Evolutionary conservation across 257 asterid species (phyloP).

Genomic region (Ehretia macrophylla): DNA sequence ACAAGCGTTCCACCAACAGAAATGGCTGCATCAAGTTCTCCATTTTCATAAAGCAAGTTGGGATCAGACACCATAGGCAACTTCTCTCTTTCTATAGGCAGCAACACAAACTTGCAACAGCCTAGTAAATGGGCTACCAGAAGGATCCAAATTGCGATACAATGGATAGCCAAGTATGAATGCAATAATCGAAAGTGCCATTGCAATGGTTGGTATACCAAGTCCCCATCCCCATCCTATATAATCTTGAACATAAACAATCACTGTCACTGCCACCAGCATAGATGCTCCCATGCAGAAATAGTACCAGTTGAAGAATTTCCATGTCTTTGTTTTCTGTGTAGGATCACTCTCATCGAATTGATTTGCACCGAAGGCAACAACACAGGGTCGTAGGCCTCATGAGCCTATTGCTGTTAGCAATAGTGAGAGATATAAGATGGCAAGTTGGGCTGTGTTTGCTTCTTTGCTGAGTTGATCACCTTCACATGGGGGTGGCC

Average conservation of each 20-base stretch:
- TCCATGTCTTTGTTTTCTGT: conserved; percentile 63
- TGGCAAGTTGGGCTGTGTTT: conserved; percentile 46
- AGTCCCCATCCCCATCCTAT: conserved; percentile 94
- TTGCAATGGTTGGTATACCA: conserved; percentile 66
- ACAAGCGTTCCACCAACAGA: conserved; percentile 57
- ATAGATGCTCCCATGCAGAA: conserved; percentile 83
- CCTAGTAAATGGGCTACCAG: conserved; percentile 95
- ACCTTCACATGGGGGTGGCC: conserved; percentile 59
- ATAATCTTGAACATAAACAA: conserved; percentile 74
- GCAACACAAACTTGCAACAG: conserved; percentile 75
- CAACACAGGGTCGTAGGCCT: conserved; percentile 79
- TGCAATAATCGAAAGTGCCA: conserved; percentile 58
- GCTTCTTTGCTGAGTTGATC: conserved; percentile 46
- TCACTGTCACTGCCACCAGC: conserved; percentile 69
- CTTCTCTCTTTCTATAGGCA: conserved; percentile 66
- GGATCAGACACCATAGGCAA: conserved; percentile 33
- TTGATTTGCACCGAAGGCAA: conserved; percentile 76
- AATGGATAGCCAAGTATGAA: conserved; percentile 70
- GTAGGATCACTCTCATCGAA: conserved; percentile 60
- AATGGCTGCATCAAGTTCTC: conserved; percentile 54
- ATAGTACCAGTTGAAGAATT: conserved; percentile 85
- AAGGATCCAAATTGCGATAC: conserved; percentile 69
- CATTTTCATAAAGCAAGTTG: conserved; percentile 43
- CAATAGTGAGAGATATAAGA: conserved; percentile 57
- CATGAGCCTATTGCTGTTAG: conserved; percentile 76